Evolutionary conservation across 2,329 filamentous ascomycete genomes (phyloP).

Genomic region (Aspergillus sp.): DNA sequence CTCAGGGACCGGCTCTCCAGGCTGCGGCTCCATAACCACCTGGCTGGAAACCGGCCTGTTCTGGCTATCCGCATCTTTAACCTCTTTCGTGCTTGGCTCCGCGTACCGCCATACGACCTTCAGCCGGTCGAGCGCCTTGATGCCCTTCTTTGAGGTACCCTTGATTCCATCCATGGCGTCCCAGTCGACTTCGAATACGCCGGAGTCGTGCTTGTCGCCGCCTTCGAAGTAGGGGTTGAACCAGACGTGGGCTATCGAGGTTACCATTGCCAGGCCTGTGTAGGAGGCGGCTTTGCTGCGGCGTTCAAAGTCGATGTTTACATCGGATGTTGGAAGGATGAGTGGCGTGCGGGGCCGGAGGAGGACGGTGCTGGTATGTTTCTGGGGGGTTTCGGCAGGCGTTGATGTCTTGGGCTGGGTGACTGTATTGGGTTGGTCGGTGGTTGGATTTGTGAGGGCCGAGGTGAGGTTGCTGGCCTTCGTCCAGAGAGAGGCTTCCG

Average conservation of each 20-base stretch:
- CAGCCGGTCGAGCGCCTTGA: slow-evolving; percentile 75
- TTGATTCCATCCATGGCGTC: slow-evolving; percentile 91
- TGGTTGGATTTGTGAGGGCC: neutral
- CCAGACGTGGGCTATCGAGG: slow-evolving; percentile 92
- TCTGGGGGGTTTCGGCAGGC: slow-evolving; percentile 41
- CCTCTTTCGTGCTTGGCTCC: slow-evolving; percentile 12
- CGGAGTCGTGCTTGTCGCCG: slow-evolving; percentile 67
- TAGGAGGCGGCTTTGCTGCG: slow-evolving; percentile 73
- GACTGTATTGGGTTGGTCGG: slow-evolving; percentile 1
- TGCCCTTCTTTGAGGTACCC: slow-evolving; percentile 79
- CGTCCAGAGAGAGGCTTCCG: slow-evolving; percentile 14
- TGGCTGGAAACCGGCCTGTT: neutral
- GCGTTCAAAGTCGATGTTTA: slow-evolving; percentile 87
- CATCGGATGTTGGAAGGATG: slow-evolving; percentile 74
- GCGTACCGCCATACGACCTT: slow-evolving; percentile 77
- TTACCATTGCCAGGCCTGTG: slow-evolving; percentile 81
- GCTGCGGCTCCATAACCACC: slow-evolving; percentile 61
- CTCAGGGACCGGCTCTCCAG: slow-evolving; percentile 69
- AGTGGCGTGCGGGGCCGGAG: slow-evolving; percentile 71
- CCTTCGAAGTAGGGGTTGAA: slow-evolving; percentile 96
- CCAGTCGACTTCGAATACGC: slow-evolving; percentile 71
- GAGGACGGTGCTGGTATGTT: slow-evolving; percentile 70
- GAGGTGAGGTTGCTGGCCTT: too few relatives aligned
- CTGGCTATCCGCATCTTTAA: neutral
- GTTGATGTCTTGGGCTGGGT: slow-evolving; percentile 6